Percentiles rank a stretch among this genome's conserved stretches.
Evolutionary conservation across 805 yeast species (phyloP).

Genomic region (Kluyveromyces siamensis): DNA sequence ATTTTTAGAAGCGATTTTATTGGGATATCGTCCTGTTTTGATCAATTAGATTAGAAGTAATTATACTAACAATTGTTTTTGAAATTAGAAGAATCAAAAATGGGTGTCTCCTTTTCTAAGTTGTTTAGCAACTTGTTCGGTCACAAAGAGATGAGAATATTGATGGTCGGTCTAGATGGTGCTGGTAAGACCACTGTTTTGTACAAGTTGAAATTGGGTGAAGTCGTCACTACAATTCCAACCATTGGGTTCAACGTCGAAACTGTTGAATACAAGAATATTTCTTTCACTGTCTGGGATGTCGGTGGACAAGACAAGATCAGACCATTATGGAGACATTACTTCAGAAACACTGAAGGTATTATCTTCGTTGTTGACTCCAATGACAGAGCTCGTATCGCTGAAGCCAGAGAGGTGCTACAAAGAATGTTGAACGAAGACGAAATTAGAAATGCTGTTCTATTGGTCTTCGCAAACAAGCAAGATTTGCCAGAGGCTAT

Average conservation of each 20-base stretch:
- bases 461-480: conserved; percentile 94
- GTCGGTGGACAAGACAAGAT: conserved; percentile 99
- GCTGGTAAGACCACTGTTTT: conserved; percentile 98
- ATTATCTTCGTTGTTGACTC: conserved; percentile 96
- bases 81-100: conserved; percentile 26
- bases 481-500: conserved; percentile 98
- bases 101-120: conserved; percentile 95
- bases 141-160: conserved; percentile 95
- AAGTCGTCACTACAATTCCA: conserved; percentile 92
- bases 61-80: background rate
- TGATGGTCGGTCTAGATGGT: conserved; percentile 97
- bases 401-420: conserved; percentile 96
- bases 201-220: conserved; percentile 91
- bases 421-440: conserved; percentile 98
- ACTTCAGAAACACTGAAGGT: conserved; percentile 98
- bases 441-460: conserved; percentile 92
- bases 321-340: conserved; percentile 98
- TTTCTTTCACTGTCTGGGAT: conserved; percentile 97
- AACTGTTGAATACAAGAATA: conserved; percentile 94
- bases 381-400: conserved; percentile 94
- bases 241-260: conserved; percentile 97
- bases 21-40: background rate
- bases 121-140: conserved; percentile 92
- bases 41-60: background rate
- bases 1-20: background rate